Evolutionary conservation across 192 early-diverging fungal species (phyloP).

Genomic region (Coemansia sp.): DNA sequence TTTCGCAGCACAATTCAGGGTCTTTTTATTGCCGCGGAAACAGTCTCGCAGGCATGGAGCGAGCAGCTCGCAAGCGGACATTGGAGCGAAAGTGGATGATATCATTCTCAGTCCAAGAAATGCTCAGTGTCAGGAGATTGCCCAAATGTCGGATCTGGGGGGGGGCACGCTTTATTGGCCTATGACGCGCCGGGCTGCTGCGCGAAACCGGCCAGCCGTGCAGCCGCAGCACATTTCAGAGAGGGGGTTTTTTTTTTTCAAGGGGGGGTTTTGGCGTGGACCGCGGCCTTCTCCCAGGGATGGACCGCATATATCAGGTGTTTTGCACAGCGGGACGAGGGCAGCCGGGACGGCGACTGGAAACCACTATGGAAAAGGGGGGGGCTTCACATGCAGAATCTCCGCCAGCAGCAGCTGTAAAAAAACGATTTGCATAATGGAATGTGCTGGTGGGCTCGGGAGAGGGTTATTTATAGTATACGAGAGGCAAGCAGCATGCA

Average conservation of each 20-base stretch:
- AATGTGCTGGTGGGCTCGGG: slow-evolving; percentile 2
- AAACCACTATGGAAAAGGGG: not conserved
- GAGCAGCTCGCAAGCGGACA: not conserved
- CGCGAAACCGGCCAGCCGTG: not conserved
- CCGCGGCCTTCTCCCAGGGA: not conserved
- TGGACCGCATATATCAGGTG: not conserved
- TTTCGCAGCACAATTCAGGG: not conserved
- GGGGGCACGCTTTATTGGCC: not conserved
- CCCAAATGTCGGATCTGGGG: not conserved
- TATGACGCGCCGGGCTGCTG: not conserved
- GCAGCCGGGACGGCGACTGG: not conserved
- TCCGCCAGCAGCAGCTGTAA: not conserved
- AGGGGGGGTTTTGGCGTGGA: not conserved
- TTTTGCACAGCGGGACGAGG: too few relatives aligned
- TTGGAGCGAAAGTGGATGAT: not conserved
- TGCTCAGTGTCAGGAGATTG: slow-evolving; percentile 4
- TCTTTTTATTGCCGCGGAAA: slow-evolving; percentile 4
- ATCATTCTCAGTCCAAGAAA: too few relatives aligned
- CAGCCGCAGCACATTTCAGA: not conserved
- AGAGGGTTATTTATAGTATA: slow-evolving; percentile 23
- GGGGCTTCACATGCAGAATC: slow-evolving; percentile 7
- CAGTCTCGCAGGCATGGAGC: not conserved
- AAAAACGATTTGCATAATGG: slow-evolving; percentile 4
- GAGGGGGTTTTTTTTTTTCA: too few relatives aligned
- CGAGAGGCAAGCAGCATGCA: slow-evolving; percentile 19